Conservation (phyloP, 2,329 filamentous ascomycete species). For the Chaetomiaceae sp. region DNA sequence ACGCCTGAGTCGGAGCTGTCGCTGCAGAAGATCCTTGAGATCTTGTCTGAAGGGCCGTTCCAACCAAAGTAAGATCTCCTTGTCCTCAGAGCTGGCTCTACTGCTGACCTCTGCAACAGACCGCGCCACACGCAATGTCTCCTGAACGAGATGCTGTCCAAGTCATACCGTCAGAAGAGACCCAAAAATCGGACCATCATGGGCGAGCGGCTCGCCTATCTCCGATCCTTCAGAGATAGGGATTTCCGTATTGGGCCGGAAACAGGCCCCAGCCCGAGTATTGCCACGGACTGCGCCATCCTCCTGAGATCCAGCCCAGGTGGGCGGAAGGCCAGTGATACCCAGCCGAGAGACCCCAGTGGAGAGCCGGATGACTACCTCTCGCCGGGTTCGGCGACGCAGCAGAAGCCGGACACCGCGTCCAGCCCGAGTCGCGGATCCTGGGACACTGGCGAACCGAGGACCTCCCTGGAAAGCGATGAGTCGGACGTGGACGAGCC, state of each 20-base stretch:
- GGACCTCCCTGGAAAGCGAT: background rate
- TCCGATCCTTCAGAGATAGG: conserved; percentile 10
- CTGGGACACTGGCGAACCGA: background rate
- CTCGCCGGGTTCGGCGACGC: background rate
- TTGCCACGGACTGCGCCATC: conserved; percentile 9
- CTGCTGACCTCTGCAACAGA: background rate
- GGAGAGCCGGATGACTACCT: background rate
- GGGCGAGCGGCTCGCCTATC: conserved; percentile 9
- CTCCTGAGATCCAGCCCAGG: conserved; percentile 6
- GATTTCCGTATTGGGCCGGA: background rate
- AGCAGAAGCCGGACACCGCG: background rate
- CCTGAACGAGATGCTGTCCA: conserved; percentile 16
- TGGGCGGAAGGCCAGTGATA: background rate
- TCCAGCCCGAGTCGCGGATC: background rate
- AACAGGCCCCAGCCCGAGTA: background rate
- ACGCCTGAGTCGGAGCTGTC: conserved; percentile 16
- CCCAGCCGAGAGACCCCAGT: background rate
- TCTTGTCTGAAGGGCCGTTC: conserved; percentile 11
- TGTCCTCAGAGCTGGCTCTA: background rate
- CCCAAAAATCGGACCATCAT: conserved; percentile 11
- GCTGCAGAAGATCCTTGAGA: conserved; percentile 11
- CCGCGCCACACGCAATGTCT: conserved; percentile 17
- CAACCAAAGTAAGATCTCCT: conserved; percentile 11
- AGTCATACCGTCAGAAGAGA: conserved; percentile 16
- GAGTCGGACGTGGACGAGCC: background rate